phyloP scores from a whole-genome alignment of 768 basidiomycete species.

The Mycena leptocephala region DNA sequence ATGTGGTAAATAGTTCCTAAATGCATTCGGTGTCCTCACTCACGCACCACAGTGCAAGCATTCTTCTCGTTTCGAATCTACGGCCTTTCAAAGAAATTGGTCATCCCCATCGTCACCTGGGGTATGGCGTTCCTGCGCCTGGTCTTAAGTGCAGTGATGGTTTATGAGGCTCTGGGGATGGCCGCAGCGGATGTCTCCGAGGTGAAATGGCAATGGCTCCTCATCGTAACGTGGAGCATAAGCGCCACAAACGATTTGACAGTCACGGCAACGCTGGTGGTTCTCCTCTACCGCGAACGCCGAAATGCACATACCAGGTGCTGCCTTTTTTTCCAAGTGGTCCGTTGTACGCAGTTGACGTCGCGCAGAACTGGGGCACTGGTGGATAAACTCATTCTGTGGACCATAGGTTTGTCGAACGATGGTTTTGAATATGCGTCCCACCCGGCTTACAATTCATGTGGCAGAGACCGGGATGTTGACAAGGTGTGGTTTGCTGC shows the following conservation, averaged over 20 bases:
- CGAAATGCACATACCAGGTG: not conserved
- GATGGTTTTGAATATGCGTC: too few relatives aligned
- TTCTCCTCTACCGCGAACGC: not conserved
- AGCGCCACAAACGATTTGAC: not conserved
- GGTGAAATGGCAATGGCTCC: not conserved
- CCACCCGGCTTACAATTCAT: not conserved
- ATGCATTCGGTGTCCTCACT: not conserved
- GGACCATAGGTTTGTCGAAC: not conserved
- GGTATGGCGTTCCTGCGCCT: not conserved
- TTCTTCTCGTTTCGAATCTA: conserved; percentile 9
- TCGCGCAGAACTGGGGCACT: not conserved
- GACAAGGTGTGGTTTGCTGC: not conserved
- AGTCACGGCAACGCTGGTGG: not conserved
- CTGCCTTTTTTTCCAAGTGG: too few relatives aligned
- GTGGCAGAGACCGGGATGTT: not conserved
- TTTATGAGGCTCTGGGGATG: not conserved
- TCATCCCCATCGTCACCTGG: not conserved
- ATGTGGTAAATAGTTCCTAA: not conserved
- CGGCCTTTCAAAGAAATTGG: not conserved
- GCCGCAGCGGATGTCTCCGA: not conserved
- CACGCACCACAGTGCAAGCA: not conserved
- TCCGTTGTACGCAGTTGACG: too few relatives aligned
- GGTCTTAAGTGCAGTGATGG: not conserved
- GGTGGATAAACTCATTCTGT: not conserved
- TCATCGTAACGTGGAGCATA: not conserved